These are phyloP conservation scores for Dendrostoma leiphaemia DNA, from an alignment of 2,329 filamentous ascomycete genomes.

Conservation along the genomic window DNA sequence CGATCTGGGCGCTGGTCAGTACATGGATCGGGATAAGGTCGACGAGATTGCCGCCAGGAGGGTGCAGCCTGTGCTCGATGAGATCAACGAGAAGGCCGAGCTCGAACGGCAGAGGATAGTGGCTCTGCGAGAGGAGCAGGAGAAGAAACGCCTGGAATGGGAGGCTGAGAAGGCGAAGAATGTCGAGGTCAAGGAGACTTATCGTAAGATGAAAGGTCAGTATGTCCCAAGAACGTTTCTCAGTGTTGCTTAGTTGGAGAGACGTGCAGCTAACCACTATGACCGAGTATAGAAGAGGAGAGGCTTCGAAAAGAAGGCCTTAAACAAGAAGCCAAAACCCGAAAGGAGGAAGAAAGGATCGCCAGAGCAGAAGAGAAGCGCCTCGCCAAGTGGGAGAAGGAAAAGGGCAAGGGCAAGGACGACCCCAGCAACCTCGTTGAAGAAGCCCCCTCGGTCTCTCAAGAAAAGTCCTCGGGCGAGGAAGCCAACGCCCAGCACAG, in stretches of 20 bases:
- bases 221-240: not conserved
- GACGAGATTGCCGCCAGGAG: conserved; percentile 74
- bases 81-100: conserved; percentile 78
- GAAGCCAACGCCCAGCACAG: conserved; percentile 22
- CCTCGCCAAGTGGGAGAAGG: conserved; percentile 43
- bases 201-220: conserved; percentile 42
- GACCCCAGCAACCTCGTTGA: not conserved
- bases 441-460: not conserved
- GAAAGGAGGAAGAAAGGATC: conserved; percentile 41
- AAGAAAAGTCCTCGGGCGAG: conserved; percentile 12
- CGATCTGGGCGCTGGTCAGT: conserved; percentile 77
- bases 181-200: conserved; percentile 26
- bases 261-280: not conserved
- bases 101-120: conserved; percentile 66
- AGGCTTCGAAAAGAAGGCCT: conserved; percentile 63
- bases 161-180: conserved; percentile 51
- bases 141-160: conserved; percentile 61
- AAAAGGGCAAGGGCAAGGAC: conserved; percentile 41
- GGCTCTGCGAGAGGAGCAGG: conserved; percentile 60
- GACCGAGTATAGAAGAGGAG: conserved; percentile 50
- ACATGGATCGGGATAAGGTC: conserved; percentile 74
- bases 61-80: conserved; percentile 80
- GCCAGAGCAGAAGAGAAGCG: conserved; percentile 47
- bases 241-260: not conserved
- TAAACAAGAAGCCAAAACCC: conserved; percentile 59